These are phyloP conservation scores for Thraustochytrium striatum DNA, from an alignment of 352 stramenopile genomes.

Conservation along the genomic window DNA sequence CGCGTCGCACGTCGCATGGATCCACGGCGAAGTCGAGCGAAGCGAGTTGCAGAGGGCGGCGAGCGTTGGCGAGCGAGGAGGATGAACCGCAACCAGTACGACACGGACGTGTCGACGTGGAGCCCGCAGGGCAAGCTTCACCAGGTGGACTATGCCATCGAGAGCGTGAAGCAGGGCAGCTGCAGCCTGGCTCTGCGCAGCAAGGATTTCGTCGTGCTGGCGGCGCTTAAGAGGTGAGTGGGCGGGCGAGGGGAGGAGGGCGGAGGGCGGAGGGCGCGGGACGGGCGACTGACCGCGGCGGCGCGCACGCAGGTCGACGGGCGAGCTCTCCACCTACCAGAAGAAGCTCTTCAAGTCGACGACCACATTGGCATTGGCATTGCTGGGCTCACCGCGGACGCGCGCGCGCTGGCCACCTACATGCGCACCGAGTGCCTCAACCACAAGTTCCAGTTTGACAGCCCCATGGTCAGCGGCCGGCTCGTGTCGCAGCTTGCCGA, in stretches of 20 bases:
- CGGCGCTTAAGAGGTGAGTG: conserved; percentile 58
- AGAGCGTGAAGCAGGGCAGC: conserved; percentile 91
- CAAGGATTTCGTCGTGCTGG: conserved; percentile 86
- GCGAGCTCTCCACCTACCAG: conserved; percentile 89
- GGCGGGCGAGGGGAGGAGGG: no score
- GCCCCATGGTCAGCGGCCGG: conserved; percentile 82
- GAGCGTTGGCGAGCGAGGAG: background rate
- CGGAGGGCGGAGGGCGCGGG: background rate
- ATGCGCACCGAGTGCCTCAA: conserved; percentile 97
- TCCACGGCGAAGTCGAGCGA: no score
- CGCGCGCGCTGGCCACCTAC: conserved; percentile 86
- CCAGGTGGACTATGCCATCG: conserved; percentile 95
- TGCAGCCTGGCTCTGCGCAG: conserved; percentile 90
- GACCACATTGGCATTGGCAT: conserved; percentile 97
- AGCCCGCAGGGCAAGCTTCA: conserved; percentile 95
- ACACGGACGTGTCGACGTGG: conserved; percentile 99
- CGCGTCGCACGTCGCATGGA: no score
- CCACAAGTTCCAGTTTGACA: conserved; percentile 98
- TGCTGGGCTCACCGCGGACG: conserved; percentile 93
- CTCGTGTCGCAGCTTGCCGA: conserved; percentile 94
- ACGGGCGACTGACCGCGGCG: background rate
- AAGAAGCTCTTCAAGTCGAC: conserved; percentile 98
- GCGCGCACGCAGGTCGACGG: conserved; percentile 55
- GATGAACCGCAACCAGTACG: conserved; percentile 99
- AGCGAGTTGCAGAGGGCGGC: no score